Base-by-base conservation (phyloP, 179 eudicot genomes). In the Patellifolia procumbens region DNA sequence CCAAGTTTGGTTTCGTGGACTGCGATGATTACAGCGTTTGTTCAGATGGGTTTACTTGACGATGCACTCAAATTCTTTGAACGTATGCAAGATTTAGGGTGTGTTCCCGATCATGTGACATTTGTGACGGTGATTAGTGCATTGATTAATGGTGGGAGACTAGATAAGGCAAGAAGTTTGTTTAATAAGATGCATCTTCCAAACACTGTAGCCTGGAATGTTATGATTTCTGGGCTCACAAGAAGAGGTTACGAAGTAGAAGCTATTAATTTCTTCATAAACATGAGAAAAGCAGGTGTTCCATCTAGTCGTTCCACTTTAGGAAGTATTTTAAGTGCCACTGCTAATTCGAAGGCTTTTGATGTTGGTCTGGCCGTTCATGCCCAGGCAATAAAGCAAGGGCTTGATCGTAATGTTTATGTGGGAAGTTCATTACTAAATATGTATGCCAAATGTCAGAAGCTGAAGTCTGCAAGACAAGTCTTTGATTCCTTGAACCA, bases 351-450 rank as follows among this genome's bases (percentile, higher is more conserved):
- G 74, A 85, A 74, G 78, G 85, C 83, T 84, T 78, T 85, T 75
- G 79, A 84, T 16, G 77, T 81, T 78, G 98, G 98, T 42, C 61
- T 89, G 76, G 81, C 86, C 70, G 91, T 92, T 83, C 98, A 94
- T 84, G 88, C 87, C 17, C 86, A 63, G 72, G 92, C 97, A 76
- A 78, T 85, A 62, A 92, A 92, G 81, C 89, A 80, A 78, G 98
- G 98, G 28, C 83, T 94, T 56, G 89, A 86, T 76, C 80, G 80
- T 48, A 94, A 90, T 85, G 97, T 94, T 67, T 94, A 87, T 60
- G 97, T 89, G 17, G 98, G 97, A 69, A 92, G 98, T 71, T 90
- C 98, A 48, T 84, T 94, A 29, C 74, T 94, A 46, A 94, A 85
- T 75, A 88, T 94, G 97, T 94, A 87, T 85, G 86, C 96, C 68